phyloP scores from a whole-genome alignment of 1,284 basidiomycete species.

The Rhodofomes roseus region DNA sequence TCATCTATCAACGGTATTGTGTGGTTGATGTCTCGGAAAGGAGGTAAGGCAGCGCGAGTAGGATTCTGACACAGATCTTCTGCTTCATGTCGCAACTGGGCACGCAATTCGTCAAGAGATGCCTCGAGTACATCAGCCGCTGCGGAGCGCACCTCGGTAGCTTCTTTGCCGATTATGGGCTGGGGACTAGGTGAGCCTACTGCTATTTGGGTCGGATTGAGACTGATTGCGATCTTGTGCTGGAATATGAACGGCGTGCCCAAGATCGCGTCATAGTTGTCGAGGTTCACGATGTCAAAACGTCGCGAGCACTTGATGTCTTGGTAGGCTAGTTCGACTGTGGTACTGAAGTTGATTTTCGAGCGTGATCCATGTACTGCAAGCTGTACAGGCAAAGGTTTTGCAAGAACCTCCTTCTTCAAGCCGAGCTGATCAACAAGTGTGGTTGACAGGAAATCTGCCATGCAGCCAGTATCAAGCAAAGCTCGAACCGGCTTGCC shows the following conservation, averaged over 20 bases:
- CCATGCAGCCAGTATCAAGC: slow-evolving; percentile 31
- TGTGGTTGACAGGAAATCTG: slow-evolving; percentile 32
- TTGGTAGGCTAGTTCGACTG: background rate
- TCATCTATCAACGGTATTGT: slow-evolving; percentile 35
- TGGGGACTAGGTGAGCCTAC: too few species aligned
- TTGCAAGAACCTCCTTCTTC: slow-evolving; percentile 14
- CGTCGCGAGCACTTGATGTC: slow-evolving; percentile 16
- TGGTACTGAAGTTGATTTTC: background rate
- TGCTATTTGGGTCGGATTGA: background rate
- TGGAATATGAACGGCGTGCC: slow-evolving; percentile 23
- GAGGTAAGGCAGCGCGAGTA: slow-evolving; percentile 26
- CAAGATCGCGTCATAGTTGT: slow-evolving; percentile 25
- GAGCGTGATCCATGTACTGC: slow-evolving; percentile 28
- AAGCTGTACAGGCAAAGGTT: slow-evolving; percentile 25
- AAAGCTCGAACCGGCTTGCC: slow-evolving; percentile 23
- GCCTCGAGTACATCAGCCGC: slow-evolving; percentile 4
- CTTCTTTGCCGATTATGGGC: too few species aligned
- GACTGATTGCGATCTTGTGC: slow-evolving; percentile 12
- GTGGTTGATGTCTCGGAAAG: slow-evolving; percentile 35
- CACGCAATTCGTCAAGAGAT: slow-evolving; percentile 10
- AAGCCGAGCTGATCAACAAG: slow-evolving; percentile 28
- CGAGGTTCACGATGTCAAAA: slow-evolving; percentile 30
- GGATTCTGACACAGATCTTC: slow-evolving; percentile 25
- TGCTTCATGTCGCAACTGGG: slow-evolving; percentile 13
- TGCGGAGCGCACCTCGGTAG: too few species aligned